Evolutionary conservation across 345 rosid species (phyloP).

Genomic region (Carallia brachiata): DNA sequence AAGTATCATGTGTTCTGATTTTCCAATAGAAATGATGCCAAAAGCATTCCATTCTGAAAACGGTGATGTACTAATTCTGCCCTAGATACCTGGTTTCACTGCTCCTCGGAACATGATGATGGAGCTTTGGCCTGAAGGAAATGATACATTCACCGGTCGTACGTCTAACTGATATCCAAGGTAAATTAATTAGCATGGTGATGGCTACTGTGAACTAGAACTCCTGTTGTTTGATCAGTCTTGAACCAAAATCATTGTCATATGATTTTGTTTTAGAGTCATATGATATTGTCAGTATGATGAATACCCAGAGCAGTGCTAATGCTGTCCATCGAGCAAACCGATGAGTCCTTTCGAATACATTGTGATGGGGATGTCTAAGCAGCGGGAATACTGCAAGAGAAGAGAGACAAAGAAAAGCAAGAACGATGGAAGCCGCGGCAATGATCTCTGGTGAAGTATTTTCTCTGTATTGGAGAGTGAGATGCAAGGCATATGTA

Average conservation of each 20-base stretch:
- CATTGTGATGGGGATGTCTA: slow-evolving; percentile 80
- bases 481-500: slow-evolving; percentile 51
- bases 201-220: slow-evolving; percentile 72
- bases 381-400: slow-evolving; percentile 71
- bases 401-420: slow-evolving; percentile 56
- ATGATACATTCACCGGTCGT: slow-evolving; percentile 41
- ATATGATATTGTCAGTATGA: slow-evolving; percentile 54
- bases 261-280: slow-evolving; percentile 57
- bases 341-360: slow-evolving; percentile 70
- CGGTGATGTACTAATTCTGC: slow-evolving; percentile 88
- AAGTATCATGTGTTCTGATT: slow-evolving; percentile 75
- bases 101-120: slow-evolving; percentile 68
- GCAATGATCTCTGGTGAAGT: slow-evolving; percentile 56
- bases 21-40: slow-evolving; percentile 69
- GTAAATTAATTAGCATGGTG: slow-evolving; percentile 51
- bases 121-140: slow-evolving; percentile 79
- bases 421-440: slow-evolving; percentile 56
- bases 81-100: slow-evolving; percentile 63
- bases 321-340: slow-evolving; percentile 72
- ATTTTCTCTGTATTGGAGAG: slow-evolving; percentile 51
- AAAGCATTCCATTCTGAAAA: slow-evolving; percentile 93
- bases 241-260: slow-evolving; percentile 39
- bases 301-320: slow-evolving; percentile 69
- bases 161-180: slow-evolving; percentile 77
- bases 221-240: slow-evolving; percentile 50